phyloP scores from a whole-genome alignment of 176 grass and related monocot species.

The Avena insularis region DNA sequence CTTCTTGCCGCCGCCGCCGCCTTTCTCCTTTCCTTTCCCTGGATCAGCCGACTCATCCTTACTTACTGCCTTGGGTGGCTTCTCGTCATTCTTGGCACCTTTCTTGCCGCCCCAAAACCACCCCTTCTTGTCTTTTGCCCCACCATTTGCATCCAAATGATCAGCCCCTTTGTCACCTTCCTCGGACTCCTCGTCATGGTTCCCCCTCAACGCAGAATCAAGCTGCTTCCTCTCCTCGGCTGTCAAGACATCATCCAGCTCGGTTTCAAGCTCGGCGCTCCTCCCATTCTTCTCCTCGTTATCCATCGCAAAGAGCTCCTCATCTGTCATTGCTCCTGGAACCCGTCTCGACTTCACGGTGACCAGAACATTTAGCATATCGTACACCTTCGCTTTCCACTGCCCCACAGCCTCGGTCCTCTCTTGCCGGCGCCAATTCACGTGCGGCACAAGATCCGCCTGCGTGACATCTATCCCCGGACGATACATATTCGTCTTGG shows the following conservation, averaged over 20 bases:
- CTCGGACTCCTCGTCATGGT: constrained; percentile 65
- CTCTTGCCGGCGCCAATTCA: constrained; percentile 94
- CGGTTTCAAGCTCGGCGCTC: constrained; percentile 60
- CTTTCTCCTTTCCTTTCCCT: constrained; percentile 83
- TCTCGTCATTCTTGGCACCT: constrained; percentile 61
- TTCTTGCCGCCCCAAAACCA: constrained; percentile 91
- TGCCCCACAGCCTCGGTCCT: constrained; percentile 72
- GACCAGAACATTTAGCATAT: constrained; percentile 89
- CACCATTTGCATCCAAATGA: constrained; percentile 54
- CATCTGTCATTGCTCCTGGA: constrained; percentile 91
- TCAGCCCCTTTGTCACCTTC: constrained; percentile 50
- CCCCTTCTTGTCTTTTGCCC: constrained; percentile 79
- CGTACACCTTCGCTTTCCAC: constrained; percentile 95
- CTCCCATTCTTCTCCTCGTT: constrained; percentile 71
- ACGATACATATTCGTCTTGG: constrained; percentile 95
- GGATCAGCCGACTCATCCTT: constrained; percentile 65
- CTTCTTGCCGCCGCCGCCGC: constrained; percentile 69
- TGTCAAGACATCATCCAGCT: constrained; percentile 84
- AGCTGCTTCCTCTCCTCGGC: constrained; percentile 92
- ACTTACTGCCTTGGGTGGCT: constrained; percentile 40
- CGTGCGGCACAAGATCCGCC: constrained; percentile 84
- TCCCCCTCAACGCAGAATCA: constrained; percentile 78
- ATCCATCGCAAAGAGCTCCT: constrained; percentile 85
- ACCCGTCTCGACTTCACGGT: constrained; percentile 94
- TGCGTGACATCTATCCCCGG: constrained; percentile 96